These are phyloP conservation scores for Ruellia speciosa DNA, from an alignment of 305 asterid species.

Conservation along the genomic window DNA sequence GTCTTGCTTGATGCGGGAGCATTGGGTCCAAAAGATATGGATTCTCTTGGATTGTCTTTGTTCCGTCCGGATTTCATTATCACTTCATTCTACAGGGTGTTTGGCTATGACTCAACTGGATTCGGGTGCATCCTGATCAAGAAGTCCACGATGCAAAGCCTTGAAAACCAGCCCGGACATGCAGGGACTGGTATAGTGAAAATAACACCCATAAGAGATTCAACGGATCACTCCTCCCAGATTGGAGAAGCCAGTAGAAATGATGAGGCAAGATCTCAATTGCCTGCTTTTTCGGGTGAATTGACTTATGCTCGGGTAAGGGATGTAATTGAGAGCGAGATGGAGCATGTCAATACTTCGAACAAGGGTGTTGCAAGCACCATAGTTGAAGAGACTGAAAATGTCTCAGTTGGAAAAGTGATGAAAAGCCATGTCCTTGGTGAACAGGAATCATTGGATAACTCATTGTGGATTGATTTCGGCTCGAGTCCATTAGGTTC, in stretches of 20 bases:
- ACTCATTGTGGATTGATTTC: slow-evolving; percentile 89
- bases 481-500: slow-evolving; percentile 81
- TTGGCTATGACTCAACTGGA: slow-evolving; percentile 92
- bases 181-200: slow-evolving; percentile 91
- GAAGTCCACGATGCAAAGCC: slow-evolving; percentile 77
- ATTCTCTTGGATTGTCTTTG: slow-evolving; percentile 83
- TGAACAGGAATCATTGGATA: slow-evolving; percentile 89
- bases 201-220: slow-evolving; percentile 81
- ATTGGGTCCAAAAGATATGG: slow-evolving; percentile 97
- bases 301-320: slow-evolving; percentile 94
- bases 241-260: slow-evolving; percentile 47
- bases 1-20: slow-evolving; percentile 96
- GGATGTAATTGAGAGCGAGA: slow-evolving; percentile 79
- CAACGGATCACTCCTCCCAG: slow-evolving; percentile 75
- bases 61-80: slow-evolving; percentile 91
- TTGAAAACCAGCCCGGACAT: slow-evolving; percentile 81
- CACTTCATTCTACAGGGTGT: slow-evolving; percentile 81
- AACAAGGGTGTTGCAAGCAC: slow-evolving; percentile 94
- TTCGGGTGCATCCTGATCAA: slow-evolving; percentile 91
- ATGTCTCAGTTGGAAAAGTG: slow-evolving; percentile 75
- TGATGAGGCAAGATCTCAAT: slow-evolving; percentile 54
- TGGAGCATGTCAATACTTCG: slow-evolving; percentile 77
- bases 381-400: slow-evolving; percentile 80
- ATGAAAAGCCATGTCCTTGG: slow-evolving; percentile 93
- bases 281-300: slow-evolving; percentile 98